Conservation (phyloP, 2,329 filamentous ascomycete genomes). For the Fusarium veterinarium region DNA sequence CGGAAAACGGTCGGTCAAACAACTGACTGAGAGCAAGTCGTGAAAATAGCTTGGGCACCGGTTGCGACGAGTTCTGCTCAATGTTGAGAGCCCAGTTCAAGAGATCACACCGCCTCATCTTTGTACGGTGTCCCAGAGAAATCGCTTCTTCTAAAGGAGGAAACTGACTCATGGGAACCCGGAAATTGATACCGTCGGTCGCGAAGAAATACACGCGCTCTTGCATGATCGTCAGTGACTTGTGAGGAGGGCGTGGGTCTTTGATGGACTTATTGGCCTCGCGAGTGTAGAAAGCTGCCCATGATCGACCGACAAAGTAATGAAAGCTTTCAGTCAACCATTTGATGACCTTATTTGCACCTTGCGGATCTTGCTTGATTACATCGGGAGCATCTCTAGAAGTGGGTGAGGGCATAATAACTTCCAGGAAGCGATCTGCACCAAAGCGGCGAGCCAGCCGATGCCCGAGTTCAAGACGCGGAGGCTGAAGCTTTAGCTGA, state of each 20-base stretch:
- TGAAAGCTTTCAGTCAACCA: constrained; percentile 51
- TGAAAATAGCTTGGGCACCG: constrained; percentile 67
- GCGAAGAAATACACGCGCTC: constrained; percentile 67
- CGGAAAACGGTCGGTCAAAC: rapidly evolving
- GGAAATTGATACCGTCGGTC: constrained; percentile 60
- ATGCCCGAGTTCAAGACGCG: constrained; percentile 61
- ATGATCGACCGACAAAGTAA: constrained; percentile 58
- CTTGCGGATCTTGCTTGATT: constrained; percentile 48
- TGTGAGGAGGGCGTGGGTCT: constrained; percentile 42
- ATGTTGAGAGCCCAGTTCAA: constrained; percentile 65
- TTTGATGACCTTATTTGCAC: constrained; percentile 45
- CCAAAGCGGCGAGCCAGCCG: constrained; percentile 67
- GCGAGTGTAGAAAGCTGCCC: constrained; percentile 61
- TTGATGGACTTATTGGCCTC: constrained; percentile 53
- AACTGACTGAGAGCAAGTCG: constrained; percentile 64
- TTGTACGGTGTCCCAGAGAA: constrained; percentile 41
- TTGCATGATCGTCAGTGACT: constrained; percentile 41
- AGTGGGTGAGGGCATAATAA: constrained; percentile 61
- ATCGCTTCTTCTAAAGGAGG: constrained; percentile 43
- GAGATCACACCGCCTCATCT: constrained; percentile 55
- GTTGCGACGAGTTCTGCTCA: constrained; percentile 57
- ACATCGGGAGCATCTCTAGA: constrained; percentile 42
- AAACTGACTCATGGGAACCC: constrained; percentile 12
- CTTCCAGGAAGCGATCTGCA: constrained; percentile 67
- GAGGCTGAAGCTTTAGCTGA: constrained; percentile 58